Evolutionary conservation across 2,329 filamentous ascomycete species (phyloP).

Genomic region (Penicillium digitatum): DNA sequence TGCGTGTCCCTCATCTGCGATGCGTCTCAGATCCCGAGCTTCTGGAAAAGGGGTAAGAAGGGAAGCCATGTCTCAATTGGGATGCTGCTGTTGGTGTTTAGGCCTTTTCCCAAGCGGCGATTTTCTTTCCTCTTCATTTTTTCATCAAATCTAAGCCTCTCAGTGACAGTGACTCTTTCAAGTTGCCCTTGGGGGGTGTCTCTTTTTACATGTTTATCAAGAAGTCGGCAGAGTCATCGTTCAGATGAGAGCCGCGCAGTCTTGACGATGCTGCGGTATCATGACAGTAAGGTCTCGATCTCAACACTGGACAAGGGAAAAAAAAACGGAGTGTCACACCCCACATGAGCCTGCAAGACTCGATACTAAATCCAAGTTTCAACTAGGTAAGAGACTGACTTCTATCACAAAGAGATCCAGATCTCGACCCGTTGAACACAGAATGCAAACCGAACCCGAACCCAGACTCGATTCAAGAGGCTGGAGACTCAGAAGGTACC

Average conservation of each 20-base stretch:
- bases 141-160: background rate
- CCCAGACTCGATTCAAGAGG: background rate
- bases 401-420: background rate
- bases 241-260: background rate
- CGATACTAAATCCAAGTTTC: conserved; percentile 1
- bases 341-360: background rate
- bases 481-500: background rate
- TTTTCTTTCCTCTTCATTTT: background rate
- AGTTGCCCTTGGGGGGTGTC: background rate
- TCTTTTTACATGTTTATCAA: background rate
- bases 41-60: conserved; percentile 16
- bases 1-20: conserved; percentile 10
- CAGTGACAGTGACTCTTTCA: background rate
- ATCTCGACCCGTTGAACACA: conserved; percentile 1
- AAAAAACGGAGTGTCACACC: background rate
- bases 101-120: conserved; percentile 2
- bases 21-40: conserved; percentile 5
- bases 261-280: background rate
- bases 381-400: background rate
- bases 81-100: conserved; percentile 15
- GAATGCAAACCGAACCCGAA: background rate
- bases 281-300: background rate
- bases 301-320: background rate
- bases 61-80: conserved; percentile 14
- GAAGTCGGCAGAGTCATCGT: background rate